These are phyloP conservation scores for Xerocomus amazonicus DNA, from an alignment of 1,284 basidiomycete species.

Conservation along the genomic window DNA sequence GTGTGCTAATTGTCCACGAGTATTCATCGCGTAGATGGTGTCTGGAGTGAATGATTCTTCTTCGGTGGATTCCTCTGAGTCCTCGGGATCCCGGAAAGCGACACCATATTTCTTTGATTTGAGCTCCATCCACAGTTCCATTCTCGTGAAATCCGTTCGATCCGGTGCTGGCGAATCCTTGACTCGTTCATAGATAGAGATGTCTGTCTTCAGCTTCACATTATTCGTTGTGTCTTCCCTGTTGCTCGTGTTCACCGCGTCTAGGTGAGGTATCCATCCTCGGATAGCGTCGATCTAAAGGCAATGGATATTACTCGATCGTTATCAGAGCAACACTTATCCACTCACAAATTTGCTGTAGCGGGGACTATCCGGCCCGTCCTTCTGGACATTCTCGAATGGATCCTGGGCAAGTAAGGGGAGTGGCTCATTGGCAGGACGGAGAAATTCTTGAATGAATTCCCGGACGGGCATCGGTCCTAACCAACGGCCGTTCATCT, in stretches of 20 bases:
- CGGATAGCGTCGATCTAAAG: neutral
- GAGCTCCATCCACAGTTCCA: neutral
- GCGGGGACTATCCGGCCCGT: neutral
- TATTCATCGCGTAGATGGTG: too few species aligned
- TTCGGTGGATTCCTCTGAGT: neutral
- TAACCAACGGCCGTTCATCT: neutral
- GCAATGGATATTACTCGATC: neutral
- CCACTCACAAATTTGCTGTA: neutral
- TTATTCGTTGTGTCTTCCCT: neutral
- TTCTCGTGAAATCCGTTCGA: neutral
- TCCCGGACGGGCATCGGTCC: neutral
- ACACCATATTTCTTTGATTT: neutral
- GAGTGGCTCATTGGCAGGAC: neutral
- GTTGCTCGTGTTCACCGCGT: neutral
- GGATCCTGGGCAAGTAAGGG: neutral
- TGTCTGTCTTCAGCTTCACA: neutral
- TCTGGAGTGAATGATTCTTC: too few species aligned
- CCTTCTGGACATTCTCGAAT: neutral
- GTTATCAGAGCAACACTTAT: too few species aligned
- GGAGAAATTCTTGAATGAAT: neutral
- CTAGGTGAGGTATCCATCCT: neutral
- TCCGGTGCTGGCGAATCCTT: neutral
- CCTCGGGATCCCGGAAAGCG: neutral
- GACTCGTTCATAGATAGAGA: neutral
- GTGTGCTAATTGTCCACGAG: too few species aligned